These are phyloP conservation scores for Claviceps sp. DNA, from an alignment of 2,329 filamentous ascomycete species.

Conservation along the genomic window DNA sequence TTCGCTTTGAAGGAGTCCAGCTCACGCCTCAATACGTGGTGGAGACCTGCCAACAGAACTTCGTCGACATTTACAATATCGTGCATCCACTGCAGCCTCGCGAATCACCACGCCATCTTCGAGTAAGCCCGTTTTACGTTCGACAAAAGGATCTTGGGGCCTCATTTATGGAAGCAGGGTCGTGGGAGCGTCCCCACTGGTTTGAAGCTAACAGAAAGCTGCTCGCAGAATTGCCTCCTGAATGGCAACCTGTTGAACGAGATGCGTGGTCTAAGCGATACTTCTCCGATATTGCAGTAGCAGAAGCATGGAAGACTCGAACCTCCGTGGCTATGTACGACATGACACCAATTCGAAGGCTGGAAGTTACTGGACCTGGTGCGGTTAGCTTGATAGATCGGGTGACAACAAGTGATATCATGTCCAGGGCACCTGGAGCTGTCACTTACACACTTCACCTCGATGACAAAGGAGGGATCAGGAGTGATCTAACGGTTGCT, in stretches of 20 bases:
- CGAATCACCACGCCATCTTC: conserved; percentile 42
- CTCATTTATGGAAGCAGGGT: conserved; percentile 44
- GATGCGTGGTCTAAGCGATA: conserved; percentile 45
- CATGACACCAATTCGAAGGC: conserved; percentile 44
- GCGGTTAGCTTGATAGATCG: conserved; percentile 40
- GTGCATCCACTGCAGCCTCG: conserved; percentile 46
- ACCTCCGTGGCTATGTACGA: conserved; percentile 50
- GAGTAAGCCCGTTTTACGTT: conserved; percentile 43
- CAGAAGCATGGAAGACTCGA: conserved; percentile 51
- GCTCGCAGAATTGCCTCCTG: conserved; percentile 33
- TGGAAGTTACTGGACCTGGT: conserved; percentile 45
- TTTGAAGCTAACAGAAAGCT: conserved; percentile 42
- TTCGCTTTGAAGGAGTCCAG: conserved; percentile 49
- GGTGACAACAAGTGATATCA: conserved; percentile 32
- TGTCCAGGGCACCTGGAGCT: conserved; percentile 31
- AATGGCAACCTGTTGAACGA: conserved; percentile 41
- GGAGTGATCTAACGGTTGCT: conserved; percentile 44
- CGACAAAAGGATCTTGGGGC: conserved; percentile 42
- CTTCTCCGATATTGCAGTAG: conserved; percentile 45
- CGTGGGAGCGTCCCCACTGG: conserved; percentile 52
- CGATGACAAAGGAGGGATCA: conserved; percentile 37
- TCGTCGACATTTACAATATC: conserved; percentile 52
- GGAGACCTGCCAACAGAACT: conserved; percentile 48
- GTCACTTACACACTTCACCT: conserved; percentile 46
- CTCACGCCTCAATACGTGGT: conserved; percentile 39